A percentile compares a stretch with the other conserved stretches of the same genome.
Conservation (phyloP, 2,329 filamentous ascomycete species). For the Colletotrichum aenigma region DNA sequence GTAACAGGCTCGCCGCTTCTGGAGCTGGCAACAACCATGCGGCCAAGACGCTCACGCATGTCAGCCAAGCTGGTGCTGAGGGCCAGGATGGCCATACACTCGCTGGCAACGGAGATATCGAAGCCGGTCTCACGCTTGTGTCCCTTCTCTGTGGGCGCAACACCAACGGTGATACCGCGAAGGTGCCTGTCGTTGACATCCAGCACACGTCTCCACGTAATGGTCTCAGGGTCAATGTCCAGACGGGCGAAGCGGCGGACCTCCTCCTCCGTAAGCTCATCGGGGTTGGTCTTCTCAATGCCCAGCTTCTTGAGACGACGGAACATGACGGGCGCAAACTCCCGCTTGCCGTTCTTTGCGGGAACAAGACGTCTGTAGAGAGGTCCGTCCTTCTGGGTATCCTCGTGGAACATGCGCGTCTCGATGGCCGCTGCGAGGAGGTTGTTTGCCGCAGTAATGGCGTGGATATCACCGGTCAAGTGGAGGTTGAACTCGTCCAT, state of each 20-base stretch:
- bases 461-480: conserved; percentile 96
- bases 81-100: conserved; percentile 98
- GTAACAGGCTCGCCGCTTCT: conserved; percentile 87
- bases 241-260: conserved; percentile 87
- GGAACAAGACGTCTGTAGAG: conserved; percentile 90
- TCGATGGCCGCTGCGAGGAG: conserved; percentile 95
- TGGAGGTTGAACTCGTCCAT: conserved; percentile 99
- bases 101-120: conserved; percentile 96
- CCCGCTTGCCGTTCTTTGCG: conserved; percentile 84
- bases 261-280: conserved; percentile 90
- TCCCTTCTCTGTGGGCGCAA: conserved; percentile 89
- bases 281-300: conserved; percentile 91
- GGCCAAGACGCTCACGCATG: conserved; percentile 89
- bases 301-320: conserved; percentile 93
- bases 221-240: conserved; percentile 95
- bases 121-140: conserved; percentile 89
- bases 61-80: conserved; percentile 87
- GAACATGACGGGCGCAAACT: conserved; percentile 91
- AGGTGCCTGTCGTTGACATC: conserved; percentile 98
- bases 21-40: conserved; percentile 94
- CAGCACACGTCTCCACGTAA: conserved; percentile 94
- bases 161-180: conserved; percentile 86
- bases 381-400: conserved; percentile 88
- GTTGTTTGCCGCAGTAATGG: conserved; percentile 96
- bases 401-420: conserved; percentile 97